Percentiles rank a stretch among this genome's conserved stretches.
phyloP scores from a whole-genome alignment of 345 rosid genomes.

The Eucalyptus sp. region DNA sequence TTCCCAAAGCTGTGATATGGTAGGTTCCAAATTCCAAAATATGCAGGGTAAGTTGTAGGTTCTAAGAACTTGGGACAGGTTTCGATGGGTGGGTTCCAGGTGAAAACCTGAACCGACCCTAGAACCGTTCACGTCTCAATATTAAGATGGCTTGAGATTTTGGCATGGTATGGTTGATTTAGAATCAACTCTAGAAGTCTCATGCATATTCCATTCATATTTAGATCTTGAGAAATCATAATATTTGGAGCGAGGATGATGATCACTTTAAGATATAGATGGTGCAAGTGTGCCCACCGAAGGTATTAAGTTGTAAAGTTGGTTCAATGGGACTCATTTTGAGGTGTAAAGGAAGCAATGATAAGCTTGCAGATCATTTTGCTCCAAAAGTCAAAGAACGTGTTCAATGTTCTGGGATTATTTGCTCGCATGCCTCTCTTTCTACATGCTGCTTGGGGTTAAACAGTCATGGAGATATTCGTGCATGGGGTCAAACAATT shows the following conservation, averaged over 20 bases:
- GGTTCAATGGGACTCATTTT: background rate
- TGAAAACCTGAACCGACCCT: background rate
- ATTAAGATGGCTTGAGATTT: background rate
- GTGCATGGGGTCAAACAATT: background rate
- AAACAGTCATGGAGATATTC: background rate
- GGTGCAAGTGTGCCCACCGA: background rate
- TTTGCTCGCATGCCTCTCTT: background rate
- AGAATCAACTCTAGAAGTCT: background rate
- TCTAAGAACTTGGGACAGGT: background rate
- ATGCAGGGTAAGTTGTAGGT: background rate
- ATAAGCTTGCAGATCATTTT: background rate
- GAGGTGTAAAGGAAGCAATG: background rate
- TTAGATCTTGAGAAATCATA: background rate
- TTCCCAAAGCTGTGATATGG: background rate
- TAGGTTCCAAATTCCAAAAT: background rate
- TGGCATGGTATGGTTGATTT: background rate
- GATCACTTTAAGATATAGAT: background rate
- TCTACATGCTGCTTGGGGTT: background rate
- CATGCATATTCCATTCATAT: background rate
- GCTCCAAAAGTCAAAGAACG: background rate
- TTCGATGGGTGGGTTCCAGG: background rate
- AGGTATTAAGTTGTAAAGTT: background rate
- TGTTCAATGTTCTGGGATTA: background rate
- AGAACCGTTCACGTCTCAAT: background rate
- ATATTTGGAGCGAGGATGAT: background rate